Conservation (phyloP, 352 stramenopile genomes). For the Globisporangium polare region DNA sequence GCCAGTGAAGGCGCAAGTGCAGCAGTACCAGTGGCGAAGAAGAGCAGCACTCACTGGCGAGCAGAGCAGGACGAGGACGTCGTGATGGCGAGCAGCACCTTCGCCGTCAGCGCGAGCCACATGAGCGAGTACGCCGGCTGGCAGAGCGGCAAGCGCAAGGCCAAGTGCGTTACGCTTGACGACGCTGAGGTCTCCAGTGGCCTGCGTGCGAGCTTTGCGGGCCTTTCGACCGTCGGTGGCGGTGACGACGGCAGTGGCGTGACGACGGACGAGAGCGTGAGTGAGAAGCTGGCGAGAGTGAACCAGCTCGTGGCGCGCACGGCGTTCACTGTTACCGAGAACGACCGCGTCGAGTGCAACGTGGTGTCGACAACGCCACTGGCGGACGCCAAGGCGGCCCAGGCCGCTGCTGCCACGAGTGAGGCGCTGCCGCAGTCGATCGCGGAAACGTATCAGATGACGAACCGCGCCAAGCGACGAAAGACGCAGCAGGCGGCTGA, state of each 20-base stretch:
- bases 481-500: conserved; percentile 29
- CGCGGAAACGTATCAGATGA: conserved; percentile 70
- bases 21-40: not conserved
- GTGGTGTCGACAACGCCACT: conserved; percentile 10
- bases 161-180: conserved; percentile 10
- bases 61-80: conserved; percentile 26
- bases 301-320: conserved; percentile 52
- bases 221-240: not conserved
- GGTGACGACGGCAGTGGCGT: not conserved
- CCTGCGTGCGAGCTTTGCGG: conserved; percentile 14
- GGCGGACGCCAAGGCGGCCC: conserved; percentile 3
- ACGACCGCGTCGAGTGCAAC: conserved; percentile 17
- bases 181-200: not conserved
- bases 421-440: conserved; percentile 58
- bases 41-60: conserved; percentile 7
- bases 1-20: not conserved
- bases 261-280: conserved; percentile 14
- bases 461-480: conserved; percentile 58
- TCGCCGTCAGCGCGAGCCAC: conserved; percentile 13
- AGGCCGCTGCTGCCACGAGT: conserved; percentile 14
- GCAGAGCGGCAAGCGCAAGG: conserved; percentile 57
- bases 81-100: conserved; percentile 6
- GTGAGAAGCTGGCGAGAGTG: conserved; percentile 40
- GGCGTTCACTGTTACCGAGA: conserved; percentile 55
- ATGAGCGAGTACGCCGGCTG: conserved; percentile 57